These are phyloP conservation scores for Monosporozyma servazzii DNA, from an alignment of 805 yeast genomes.

Conservation along the genomic window DNA sequence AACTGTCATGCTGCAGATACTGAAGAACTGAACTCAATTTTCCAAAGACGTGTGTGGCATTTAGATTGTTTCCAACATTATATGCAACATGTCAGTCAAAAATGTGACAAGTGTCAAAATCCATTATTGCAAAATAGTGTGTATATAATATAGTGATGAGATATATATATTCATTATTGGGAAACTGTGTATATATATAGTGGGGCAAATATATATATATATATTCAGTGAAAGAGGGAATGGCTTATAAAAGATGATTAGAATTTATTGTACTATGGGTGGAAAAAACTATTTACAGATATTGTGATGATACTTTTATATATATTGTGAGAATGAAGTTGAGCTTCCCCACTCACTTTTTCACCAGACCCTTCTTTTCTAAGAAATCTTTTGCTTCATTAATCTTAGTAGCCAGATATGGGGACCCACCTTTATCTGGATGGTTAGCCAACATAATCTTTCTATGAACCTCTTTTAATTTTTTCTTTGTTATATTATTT, in stretches of 20 bases:
- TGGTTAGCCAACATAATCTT: constrained; percentile 84
- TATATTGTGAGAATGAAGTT: not conserved
- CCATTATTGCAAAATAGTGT: constrained; percentile 15
- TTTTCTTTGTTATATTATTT: constrained; percentile 49
- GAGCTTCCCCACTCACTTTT: constrained; percentile 3
- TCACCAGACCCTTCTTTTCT: constrained; percentile 23
- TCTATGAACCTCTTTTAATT: constrained; percentile 77
- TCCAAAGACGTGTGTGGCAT: constrained; percentile 18
- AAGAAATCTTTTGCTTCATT: constrained; percentile 72
- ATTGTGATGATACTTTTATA: not conserved
- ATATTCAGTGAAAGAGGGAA: not conserved
- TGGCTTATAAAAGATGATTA: not conserved
- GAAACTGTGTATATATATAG: too few species aligned
- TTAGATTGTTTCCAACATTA: constrained; percentile 26
- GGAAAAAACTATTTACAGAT: not conserved
- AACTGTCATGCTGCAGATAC: constrained; percentile 1
- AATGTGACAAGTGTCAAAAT: constrained; percentile 14
- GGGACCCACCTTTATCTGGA: constrained; percentile 93
- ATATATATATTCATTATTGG: not conserved
- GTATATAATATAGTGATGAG: constrained; percentile 13
- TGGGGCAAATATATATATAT: not conserved
- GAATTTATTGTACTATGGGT: not conserved
- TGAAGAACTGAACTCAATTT: not conserved
- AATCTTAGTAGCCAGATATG: constrained; percentile 81
- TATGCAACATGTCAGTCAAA: constrained; percentile 18